Evolutionary conservation across 345 rosid species (phyloP), one percentile per base, ranked within the genome.

Genomic region (Alliaria petiolata): DNA sequence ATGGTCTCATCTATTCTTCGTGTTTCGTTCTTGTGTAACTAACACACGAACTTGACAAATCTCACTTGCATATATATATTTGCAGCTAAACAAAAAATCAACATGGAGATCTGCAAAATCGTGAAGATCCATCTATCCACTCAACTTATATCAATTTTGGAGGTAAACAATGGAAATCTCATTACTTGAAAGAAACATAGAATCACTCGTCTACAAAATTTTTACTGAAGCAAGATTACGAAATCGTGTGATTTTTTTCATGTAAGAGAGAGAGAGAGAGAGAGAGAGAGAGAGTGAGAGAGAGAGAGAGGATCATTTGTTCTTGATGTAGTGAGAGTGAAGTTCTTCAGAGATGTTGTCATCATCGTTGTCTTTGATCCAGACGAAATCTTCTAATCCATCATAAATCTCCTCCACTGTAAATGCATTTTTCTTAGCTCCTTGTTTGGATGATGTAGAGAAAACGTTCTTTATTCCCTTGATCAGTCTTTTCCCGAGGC

Each of bases 391-490:
- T 62, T 76, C 79, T 49, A 76, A 70, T 20, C 79, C 79, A 57
- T 63, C 67, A 34, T 76, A 76, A 31, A 76, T 64, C 61, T 76
- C 76, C 2, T 76, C 65, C 0, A 19, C 46, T 45, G 43, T 34
- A 25, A 3, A 4, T 16, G 39, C 46, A 31, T 68, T 40, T 62
- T 65, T 66, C 76, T 75, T 76, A 0, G 79, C 39, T 53, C 63
- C 66, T 59, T 79, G 75, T 71, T 75, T 90, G 4, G 87, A 70
- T 39, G 69, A 78, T 51, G 71, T 54, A 74, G 83, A 61, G 26
- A 92, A 85, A 19, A 80, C 84, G 2, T 49, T 76, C 78, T 84
- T 92, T 14, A 92, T 57, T 42, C 92, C 89, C 8, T 57, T 70
- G 0, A 92, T 76, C 79, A 87, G 80, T 42, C 88, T 84, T 80